Evolutionary conservation across 2,329 filamentous ascomycete species (phyloP).

Genomic region (Colletotrichum abscissum): DNA sequence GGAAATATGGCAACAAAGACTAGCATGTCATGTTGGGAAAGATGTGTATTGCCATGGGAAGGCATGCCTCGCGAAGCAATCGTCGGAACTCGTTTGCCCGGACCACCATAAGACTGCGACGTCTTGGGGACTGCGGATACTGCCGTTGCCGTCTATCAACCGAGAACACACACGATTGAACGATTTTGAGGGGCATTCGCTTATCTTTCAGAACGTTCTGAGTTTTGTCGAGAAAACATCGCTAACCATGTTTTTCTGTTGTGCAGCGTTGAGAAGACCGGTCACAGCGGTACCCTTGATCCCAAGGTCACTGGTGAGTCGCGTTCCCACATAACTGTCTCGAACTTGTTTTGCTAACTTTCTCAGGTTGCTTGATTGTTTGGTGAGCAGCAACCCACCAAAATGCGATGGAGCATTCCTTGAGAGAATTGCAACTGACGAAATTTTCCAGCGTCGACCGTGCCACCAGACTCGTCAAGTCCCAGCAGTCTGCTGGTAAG

Average conservation of each 20-base stretch:
- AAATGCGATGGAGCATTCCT: not conserved
- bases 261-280: slow-evolving; percentile 88
- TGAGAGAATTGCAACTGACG: not conserved
- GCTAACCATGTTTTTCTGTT: not conserved
- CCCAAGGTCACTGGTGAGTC: slow-evolving; percentile 87
- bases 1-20: not conserved
- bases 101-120: not conserved
- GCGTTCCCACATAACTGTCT: slow-evolving; percentile 81
- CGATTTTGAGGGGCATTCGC: slow-evolving; percentile 11
- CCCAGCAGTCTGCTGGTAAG: slow-evolving; percentile 98
- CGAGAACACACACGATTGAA: not conserved
- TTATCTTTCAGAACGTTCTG: not conserved
- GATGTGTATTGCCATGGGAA: not conserved
- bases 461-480: slow-evolving; percentile 97
- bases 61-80: not conserved
- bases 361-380: slow-evolving; percentile 35
- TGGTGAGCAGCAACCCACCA: slow-evolving; percentile 23
- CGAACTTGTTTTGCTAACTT: slow-evolving; percentile 51
- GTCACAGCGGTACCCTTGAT: slow-evolving; percentile 97
- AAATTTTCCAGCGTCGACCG: slow-evolving; percentile 76
- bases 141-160: slow-evolving; percentile 14
- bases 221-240: not conserved
- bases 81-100: not conserved
- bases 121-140: not conserved
- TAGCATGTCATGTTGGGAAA: not conserved